These are phyloP conservation scores for Salvia hispanica DNA, from an alignment of 257 asterid species.

Conservation along the genomic window DNA sequence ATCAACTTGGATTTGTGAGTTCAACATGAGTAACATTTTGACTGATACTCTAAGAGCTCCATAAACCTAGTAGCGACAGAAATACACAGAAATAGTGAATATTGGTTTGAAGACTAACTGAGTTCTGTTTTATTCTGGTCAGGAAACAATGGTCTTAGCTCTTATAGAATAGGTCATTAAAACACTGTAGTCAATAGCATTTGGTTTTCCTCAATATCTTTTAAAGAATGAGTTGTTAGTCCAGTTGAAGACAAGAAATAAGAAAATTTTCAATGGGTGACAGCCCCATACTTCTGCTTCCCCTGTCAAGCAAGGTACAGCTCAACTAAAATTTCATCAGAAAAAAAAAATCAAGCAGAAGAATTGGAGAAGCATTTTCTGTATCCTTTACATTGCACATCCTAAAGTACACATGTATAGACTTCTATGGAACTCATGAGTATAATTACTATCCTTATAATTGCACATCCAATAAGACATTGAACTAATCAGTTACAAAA, in stretches of 20 bases:
- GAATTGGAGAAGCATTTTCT: too few relatives aligned
- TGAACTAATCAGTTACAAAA: too few relatives aligned
- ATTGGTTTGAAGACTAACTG: constrained; percentile 8
- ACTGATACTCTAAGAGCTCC: constrained; percentile 93
- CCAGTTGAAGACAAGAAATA: not conserved
- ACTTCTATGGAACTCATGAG: too few relatives aligned
- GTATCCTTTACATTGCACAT: too few relatives aligned
- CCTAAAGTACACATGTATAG: too few relatives aligned
- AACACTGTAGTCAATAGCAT: constrained; percentile 14
- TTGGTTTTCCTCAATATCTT: constrained; percentile 9
- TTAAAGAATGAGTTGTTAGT: not conserved
- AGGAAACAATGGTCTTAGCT: not conserved
- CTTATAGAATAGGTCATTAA: not conserved
- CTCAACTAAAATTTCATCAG: not conserved
- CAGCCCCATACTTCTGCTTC: not conserved
- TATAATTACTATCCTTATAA: too few relatives aligned
- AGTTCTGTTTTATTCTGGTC: not conserved
- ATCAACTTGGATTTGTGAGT: constrained; percentile 82
- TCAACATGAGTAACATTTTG: constrained; percentile 94
- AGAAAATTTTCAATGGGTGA: not conserved
- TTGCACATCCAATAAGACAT: too few relatives aligned
- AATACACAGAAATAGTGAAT: constrained; percentile 17
- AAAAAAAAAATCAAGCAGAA: not conserved
- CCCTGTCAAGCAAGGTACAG: not conserved
- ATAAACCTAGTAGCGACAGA: constrained; percentile 58